phyloP scores from a whole-genome alignment of 2,329 filamentous ascomycete genomes.

The Aspergillus sp. region DNA sequence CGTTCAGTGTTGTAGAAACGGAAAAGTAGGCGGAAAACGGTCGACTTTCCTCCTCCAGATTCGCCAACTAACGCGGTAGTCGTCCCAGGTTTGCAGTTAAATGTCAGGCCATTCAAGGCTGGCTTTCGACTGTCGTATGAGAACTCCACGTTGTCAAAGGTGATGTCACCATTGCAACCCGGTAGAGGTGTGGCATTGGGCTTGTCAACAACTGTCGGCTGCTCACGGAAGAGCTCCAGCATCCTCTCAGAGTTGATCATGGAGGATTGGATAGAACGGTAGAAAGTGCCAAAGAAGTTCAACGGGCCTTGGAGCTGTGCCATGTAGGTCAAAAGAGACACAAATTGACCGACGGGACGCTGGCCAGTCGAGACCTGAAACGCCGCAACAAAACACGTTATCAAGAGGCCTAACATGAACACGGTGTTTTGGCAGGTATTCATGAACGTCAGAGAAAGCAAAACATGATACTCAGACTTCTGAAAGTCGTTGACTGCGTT shows the following conservation, averaged over 20 bases:
- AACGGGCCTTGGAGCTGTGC: conserved; percentile 72
- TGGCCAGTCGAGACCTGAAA: conserved; percentile 66
- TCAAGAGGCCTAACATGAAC: conserved; percentile 68
- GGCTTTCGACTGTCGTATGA: conserved; percentile 82
- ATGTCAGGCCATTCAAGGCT: conserved; percentile 74
- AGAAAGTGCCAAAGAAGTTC: conserved; percentile 91
- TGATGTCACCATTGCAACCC: conserved; percentile 71
- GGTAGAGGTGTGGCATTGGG: conserved; percentile 57
- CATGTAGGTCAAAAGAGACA: conserved; percentile 68
- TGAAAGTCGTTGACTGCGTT: conserved; percentile 66
- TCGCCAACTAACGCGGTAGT: conserved; percentile 95
- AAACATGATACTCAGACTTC: conserved; percentile 66
- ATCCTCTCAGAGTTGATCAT: conserved; percentile 97
- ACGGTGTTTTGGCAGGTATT: conserved; percentile 74
- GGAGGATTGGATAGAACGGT: conserved; percentile 88
- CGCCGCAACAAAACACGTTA: conserved; percentile 66
- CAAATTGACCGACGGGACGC: conserved; percentile 63
- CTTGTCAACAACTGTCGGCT: conserved; percentile 79
- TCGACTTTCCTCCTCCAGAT: conserved; percentile 95
- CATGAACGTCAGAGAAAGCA: conserved; percentile 70
- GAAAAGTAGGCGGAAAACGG: conserved; percentile 90
- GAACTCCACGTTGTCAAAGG: conserved; percentile 84
- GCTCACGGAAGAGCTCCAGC: conserved; percentile 91
- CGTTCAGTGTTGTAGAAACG: conserved; percentile 85
- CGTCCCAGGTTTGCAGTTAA: conserved; percentile 80